Evolutionary conservation across 2,329 filamentous ascomycete genomes (phyloP), one percentile per base, ranked within the genome.

Genomic region (Ascochyta fabae): DNA sequence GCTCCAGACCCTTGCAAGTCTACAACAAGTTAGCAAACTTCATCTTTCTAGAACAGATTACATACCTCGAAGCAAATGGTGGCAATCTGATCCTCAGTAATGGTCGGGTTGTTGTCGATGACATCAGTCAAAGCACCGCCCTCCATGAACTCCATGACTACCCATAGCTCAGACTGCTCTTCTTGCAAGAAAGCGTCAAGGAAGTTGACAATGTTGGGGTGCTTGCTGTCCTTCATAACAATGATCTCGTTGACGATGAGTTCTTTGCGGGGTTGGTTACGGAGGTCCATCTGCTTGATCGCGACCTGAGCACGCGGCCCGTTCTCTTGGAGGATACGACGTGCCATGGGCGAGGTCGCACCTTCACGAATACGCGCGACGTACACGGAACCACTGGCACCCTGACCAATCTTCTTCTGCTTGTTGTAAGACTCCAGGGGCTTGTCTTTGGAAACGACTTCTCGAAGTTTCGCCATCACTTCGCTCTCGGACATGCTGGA

Each of bases 101-200:
- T 97, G 53, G 88, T 87, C 2, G 89, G 86, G 77, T 98, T 99
- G 80, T 98, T 97, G 78, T 99, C 95, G 78, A 99, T 99, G 58
- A 99, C 92, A 81, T 99, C 95, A 1, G 95, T 99, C 75, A 99
- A 80, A 59, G 95, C 91, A 79, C 95, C 95, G 68, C 95, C 95
- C 79, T 99, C 95, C 95, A 99, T 99, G 71, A 93, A 99, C 80
- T 99, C 95, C 95, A 99, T 96, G 48, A 99, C 94, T 10, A 99
- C 92, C 95, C 95, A 99, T n/a, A 99, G 84, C 76, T 99, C 95
- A 50, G 90, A 86, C 69, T 91, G 92, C 76, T 95, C 94, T 76
- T 97, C 96, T 70, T 95, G 91, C 72, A 99, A 80, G 82, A 98
- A 99, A 3, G 94, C 93, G 68, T 99, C 95, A 31, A 99, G 81